Evolutionary conservation across 805 yeast genomes (phyloP).

Genomic region (Jamesozyma gamospora): DNA sequence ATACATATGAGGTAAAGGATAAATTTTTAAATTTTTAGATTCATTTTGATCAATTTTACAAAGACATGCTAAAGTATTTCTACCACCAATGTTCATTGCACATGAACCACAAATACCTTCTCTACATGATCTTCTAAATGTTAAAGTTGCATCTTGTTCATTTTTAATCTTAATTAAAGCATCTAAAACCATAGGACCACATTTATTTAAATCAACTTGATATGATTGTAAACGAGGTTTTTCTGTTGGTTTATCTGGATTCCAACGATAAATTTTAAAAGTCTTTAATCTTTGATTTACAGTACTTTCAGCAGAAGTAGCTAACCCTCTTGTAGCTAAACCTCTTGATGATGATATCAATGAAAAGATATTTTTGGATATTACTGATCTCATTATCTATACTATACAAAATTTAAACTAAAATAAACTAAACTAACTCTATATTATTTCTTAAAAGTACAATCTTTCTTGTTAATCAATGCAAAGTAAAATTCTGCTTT

Average conservation of each 20-base stretch:
- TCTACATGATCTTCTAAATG: conserved; percentile 97
- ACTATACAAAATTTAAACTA: too few species aligned
- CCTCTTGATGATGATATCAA: conserved; percentile 1
- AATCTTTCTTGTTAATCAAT: too few species aligned
- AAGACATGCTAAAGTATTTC: conserved; percentile 92
- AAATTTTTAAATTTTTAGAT: conserved; percentile 69
- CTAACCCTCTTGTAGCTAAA: conserved; percentile 14
- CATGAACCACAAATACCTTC: conserved; percentile 99
- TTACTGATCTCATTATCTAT: too few species aligned
- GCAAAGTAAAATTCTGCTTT: too few species aligned
- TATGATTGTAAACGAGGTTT: conserved; percentile 82
- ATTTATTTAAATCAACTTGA: conserved; percentile 74
- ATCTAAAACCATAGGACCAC: conserved; percentile 98
- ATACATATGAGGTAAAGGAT: conserved; percentile 97
- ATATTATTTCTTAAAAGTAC: too few species aligned
- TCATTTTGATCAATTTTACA: conserved; percentile 83
- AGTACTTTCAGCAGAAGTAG: conserved; percentile 27
- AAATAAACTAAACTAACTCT: too few species aligned
- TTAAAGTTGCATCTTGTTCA: conserved; percentile 91
- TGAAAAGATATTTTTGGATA: conserved; percentile 1
- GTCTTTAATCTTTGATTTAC: conserved; percentile 54
- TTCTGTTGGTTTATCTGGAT: conserved; percentile 89
- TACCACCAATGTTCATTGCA: conserved; percentile 98
- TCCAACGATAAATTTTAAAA: conserved; percentile 95
- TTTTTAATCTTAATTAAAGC: conserved; percentile 90